These are phyloP conservation scores for Tylopilus vinaceipallidus DNA, from an alignment of 768 basidiomycete species.

Conservation along the genomic window DNA sequence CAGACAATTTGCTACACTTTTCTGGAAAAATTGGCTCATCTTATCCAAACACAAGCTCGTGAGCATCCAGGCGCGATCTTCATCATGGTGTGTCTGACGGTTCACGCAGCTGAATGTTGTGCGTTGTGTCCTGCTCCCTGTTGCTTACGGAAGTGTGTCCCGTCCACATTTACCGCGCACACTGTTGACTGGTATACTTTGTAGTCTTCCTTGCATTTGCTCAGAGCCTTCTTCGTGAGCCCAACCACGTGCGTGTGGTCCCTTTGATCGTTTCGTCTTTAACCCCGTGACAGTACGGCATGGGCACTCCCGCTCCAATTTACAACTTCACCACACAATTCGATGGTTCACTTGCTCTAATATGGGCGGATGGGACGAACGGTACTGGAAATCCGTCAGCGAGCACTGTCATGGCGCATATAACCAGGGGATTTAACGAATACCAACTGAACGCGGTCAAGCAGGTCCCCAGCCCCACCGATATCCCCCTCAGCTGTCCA, in stretches of 20 bases:
- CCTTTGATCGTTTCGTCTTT: background rate
- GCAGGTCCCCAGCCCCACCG: slow-evolving; percentile 43
- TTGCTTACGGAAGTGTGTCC: slow-evolving; percentile 50
- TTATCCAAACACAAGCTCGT: slow-evolving; percentile 65
- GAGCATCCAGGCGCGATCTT: slow-evolving; percentile 24
- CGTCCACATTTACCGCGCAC: no score
- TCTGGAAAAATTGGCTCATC: slow-evolving; percentile 76
- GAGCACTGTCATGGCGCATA: slow-evolving; percentile 56
- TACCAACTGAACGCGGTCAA: slow-evolving; percentile 49
- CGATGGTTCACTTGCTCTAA: slow-evolving; percentile 48
- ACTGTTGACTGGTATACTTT: background rate
- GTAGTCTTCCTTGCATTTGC: slow-evolving; percentile 60
- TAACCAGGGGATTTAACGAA: slow-evolving; percentile 51
- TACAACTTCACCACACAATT: slow-evolving; percentile 46
- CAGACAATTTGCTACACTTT: slow-evolving; percentile 58
- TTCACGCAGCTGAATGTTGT: slow-evolving; percentile 51
- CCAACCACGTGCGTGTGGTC: slow-evolving; percentile 50
- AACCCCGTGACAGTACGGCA: slow-evolving; percentile 46
- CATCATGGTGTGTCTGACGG: slow-evolving; percentile 1
- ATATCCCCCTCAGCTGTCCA: slow-evolving; percentile 59
- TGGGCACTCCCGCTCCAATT: slow-evolving; percentile 55
- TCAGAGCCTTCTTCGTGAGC: slow-evolving; percentile 55
- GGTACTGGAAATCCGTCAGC: slow-evolving; percentile 54
- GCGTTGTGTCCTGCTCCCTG: slow-evolving; percentile 60
- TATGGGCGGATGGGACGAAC: slow-evolving; percentile 71